Evolutionary conservation across 2,329 filamentous ascomycete genomes (phyloP).

Genomic region (Arthrobotrys pseudoclavata): DNA sequence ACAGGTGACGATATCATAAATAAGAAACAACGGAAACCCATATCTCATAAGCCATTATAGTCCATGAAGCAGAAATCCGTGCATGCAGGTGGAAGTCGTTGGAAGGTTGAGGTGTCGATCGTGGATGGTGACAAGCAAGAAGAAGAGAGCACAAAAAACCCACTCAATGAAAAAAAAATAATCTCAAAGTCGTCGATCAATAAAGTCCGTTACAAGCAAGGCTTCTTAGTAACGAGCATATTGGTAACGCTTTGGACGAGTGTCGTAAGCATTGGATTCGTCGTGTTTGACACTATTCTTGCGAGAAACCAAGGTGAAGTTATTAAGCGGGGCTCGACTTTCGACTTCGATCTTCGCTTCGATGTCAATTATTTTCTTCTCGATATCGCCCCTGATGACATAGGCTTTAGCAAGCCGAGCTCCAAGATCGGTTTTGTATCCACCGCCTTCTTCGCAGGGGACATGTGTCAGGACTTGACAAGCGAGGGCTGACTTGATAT

Average conservation of each 20-base stretch:
- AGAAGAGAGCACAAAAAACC: neutral
- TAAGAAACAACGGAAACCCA: neutral
- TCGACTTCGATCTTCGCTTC: constrained; percentile 16
- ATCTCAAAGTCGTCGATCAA: neutral
- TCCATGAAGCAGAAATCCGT: too few species aligned
- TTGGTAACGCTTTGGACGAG: constrained; percentile 27
- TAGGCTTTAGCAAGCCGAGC: constrained; percentile 1
- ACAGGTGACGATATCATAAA: neutral
- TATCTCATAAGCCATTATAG: neutral
- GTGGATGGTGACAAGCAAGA: too few species aligned
- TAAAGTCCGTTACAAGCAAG: neutral
- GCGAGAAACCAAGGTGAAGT: neutral
- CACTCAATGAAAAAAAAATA: neutral
- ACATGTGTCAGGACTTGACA: neutral
- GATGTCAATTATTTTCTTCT: constrained; percentile 1
- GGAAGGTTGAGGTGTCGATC: too few species aligned
- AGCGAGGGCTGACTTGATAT: constrained; percentile 27
- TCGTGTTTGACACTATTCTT: neutral
- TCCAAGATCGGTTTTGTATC: constrained; percentile 25
- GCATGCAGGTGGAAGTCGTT: too few species aligned
- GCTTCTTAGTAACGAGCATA: constrained; percentile 19
- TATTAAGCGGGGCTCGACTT: neutral
- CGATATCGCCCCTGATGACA: constrained; percentile 14
- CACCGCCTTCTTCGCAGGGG: neutral
- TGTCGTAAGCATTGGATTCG: constrained; percentile 24